phyloP scores from a whole-genome alignment of 306 rosid genomes.

The Macrotyloma uniflorum region DNA sequence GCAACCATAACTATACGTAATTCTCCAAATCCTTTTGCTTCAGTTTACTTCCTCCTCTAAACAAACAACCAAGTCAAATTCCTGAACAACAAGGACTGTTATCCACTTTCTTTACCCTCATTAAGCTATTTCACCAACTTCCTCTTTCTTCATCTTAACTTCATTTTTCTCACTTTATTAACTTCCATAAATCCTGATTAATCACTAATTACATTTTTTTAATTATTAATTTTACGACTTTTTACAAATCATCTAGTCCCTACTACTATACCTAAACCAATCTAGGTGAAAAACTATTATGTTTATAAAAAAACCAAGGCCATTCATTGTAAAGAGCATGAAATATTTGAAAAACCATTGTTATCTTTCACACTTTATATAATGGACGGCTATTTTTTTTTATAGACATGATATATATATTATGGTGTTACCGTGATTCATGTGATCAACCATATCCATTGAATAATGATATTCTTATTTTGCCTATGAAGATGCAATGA shows the following conservation, averaged over 20 bases:
- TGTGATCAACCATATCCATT: slow-evolving; percentile 23
- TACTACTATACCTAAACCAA: too few relatives aligned
- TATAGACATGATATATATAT: neutral
- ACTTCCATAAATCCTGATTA: neutral
- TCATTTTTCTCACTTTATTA: neutral
- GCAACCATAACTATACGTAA: neutral
- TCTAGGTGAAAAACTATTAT: neutral
- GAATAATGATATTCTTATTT: slow-evolving; percentile 3
- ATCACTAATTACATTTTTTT: neutral
- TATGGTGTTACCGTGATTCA: slow-evolving; percentile 27
- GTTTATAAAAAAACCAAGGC: neutral
- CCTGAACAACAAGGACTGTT: neutral
- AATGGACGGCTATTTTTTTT: slow-evolving; percentile 2
- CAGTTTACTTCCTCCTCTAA: neutral
- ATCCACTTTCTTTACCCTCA: neutral
- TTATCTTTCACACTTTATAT: neutral
- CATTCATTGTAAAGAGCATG: neutral
- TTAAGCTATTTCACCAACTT: neutral
- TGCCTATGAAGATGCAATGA: neutral
- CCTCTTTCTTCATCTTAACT: neutral
- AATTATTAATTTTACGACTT: too few relatives aligned
- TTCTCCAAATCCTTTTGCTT: neutral
- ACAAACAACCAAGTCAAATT: slow-evolving; percentile 3
- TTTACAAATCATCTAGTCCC: too few relatives aligned
- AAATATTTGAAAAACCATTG: neutral